Evolutionary conservation across 2,329 filamentous ascomycete species (phyloP).

Genomic region (Monilinia fructicola): DNA sequence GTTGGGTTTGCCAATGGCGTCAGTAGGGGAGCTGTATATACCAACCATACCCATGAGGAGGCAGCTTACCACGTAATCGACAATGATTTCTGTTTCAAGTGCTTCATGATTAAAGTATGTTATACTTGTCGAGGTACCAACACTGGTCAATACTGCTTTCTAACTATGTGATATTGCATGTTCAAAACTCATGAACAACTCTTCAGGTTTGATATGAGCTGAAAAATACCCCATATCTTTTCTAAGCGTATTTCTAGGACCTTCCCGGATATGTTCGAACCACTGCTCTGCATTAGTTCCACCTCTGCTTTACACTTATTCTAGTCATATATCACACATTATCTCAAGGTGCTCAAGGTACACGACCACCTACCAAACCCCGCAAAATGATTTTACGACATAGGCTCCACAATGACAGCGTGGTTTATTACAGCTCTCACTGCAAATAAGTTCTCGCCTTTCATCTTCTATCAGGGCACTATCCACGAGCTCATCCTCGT

Average conservation of each 20-base stretch:
- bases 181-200: background rate
- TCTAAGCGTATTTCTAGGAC: background rate
- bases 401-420: background rate
- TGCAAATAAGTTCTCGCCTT: background rate
- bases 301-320: background rate
- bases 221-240: background rate
- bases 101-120: background rate
- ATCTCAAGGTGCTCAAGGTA: background rate
- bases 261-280: background rate
- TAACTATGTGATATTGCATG: background rate
- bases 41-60: conserved; percentile 3
- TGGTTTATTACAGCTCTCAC: background rate
- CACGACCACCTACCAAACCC: background rate
- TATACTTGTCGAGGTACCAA: background rate
- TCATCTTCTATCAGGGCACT: background rate
- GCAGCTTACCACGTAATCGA: background rate
- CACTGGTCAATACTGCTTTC: no score
- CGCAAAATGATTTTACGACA: no score
- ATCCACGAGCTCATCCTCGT: background rate
- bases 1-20: conserved; percentile 12
- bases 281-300: background rate
- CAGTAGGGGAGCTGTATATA: conserved; percentile 8
- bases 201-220: background rate
- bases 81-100: background rate
- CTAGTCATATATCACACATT: background rate